Base-by-base conservation (phyloP, 495 filamentous ascomycete species). In the Aspergillus biplanus region DNA sequence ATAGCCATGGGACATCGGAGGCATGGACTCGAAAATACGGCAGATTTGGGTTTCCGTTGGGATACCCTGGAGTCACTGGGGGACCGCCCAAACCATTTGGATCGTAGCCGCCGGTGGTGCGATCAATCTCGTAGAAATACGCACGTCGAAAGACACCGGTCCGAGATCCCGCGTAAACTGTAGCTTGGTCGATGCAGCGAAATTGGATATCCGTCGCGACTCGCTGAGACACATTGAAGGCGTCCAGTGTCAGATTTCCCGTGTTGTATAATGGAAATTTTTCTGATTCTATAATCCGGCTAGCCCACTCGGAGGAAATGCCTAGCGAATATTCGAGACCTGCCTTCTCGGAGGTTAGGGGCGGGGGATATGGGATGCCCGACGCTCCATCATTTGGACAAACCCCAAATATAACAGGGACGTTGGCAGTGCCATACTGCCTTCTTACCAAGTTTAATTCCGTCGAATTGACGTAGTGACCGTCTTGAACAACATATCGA, bases 121-220 rank as follows among this genome's bases (percentile, higher is more conserved):
- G 73, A 39, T 76, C 73, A 47, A 79, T 75, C 59, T 80, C 75
- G 67, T 80, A 83, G 70, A 75, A 82, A 69, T 81, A 83, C 2
- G 76, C 69, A 31, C 59, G 62, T 33, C 66, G 54, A 65, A 81
- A 79, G 8, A 69, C 70, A 13, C 68, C 64, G n/a, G 74, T 68
- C 34, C 63, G 52, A 0, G 67, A 48, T 18, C 72, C 77, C 1
- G 78, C 75, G 62, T 77, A 79, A 47, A 74, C 66, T 58, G 78
- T 79, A 16, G 79, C 77, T 68, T 82, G 76, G 68, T 80, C 76
- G 59, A 78, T 69, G 65, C 80, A 83, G 53, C 75, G 77, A 66
- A 80, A 77, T 31, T 72, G 71, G 15, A 73, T 71, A 64, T 83
- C 79, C n/a, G 79, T 80, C 5, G 75, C 73, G 33, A 80, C 70